A percentile compares a stretch with the other conserved stretches of the same genome.
These are phyloP conservation scores for Cladosporium colombiae DNA, from an alignment of 2,329 filamentous ascomycete species.

Conservation along the genomic window DNA sequence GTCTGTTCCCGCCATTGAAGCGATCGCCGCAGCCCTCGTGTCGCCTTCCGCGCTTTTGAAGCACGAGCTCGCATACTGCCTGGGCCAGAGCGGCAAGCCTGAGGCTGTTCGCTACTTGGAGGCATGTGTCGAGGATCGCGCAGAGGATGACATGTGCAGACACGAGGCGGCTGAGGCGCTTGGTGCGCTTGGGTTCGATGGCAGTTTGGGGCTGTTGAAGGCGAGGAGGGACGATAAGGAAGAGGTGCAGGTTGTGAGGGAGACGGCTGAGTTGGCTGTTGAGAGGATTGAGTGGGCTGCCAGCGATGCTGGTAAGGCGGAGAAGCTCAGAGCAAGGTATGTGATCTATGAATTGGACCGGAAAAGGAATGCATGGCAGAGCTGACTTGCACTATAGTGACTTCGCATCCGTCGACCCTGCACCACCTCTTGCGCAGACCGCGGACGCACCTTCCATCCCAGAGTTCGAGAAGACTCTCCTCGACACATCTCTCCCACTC, in stretches of 20 bases:
- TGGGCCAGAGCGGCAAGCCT: conserved; percentile 83
- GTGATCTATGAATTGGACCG: conserved; percentile 24
- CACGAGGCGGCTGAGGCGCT: conserved; percentile 96
- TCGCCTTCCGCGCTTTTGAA: conserved; percentile 90
- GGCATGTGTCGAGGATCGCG: conserved; percentile 70
- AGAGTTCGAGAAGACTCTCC: conserved; percentile 72
- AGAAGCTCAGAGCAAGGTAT: conserved; percentile 81
- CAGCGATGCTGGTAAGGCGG: conserved; percentile 67
- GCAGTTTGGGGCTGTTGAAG: conserved; percentile 72
- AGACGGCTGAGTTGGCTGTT: conserved; percentile 97
- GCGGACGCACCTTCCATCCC: conserved; percentile 64
- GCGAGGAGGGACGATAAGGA: conserved; percentile 71
- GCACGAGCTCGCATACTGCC: conserved; percentile 95
- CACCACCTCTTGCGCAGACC: conserved; percentile 79
- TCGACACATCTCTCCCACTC: conserved; percentile 76
- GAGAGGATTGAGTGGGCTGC: conserved; percentile 93
- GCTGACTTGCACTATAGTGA: conserved; percentile 60
- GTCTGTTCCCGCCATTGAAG: conserved; percentile 66
- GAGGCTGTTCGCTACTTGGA: conserved; percentile 73
- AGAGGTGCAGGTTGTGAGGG: conserved; percentile 79
- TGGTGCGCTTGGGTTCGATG: conserved; percentile 76
- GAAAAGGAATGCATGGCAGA: background rate
- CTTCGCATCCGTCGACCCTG: conserved; percentile 93
- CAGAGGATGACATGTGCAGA: conserved; percentile 92
- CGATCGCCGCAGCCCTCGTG: conserved; percentile 82